A percentile compares a stretch with the other conserved stretches of the same genome.
Evolutionary conservation across 2,329 filamentous ascomycete genomes (phyloP).

Genomic region (Fusarium concolor): DNA sequence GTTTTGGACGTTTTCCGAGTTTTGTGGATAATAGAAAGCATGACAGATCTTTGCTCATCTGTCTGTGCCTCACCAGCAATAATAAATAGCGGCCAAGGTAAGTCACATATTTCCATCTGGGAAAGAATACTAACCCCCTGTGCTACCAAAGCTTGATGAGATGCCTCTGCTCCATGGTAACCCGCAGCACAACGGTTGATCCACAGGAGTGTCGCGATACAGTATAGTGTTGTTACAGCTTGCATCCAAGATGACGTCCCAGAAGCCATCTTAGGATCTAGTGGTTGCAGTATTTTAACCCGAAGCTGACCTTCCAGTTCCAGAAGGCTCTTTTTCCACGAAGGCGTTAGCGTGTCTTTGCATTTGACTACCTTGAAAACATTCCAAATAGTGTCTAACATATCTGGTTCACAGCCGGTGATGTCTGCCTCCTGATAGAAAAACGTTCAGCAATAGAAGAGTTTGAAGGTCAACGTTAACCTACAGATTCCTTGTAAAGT

Average conservation of each 20-base stretch:
- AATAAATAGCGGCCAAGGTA: not conserved
- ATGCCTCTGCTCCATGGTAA: not conserved
- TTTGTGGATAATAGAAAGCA: not conserved
- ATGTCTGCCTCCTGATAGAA: not conserved
- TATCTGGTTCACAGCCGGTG: not conserved
- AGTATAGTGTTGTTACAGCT: not conserved
- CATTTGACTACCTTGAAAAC: not conserved
- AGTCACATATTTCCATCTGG: not conserved
- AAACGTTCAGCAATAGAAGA: not conserved
- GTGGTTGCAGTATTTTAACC: not conserved
- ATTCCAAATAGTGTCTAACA: not conserved
- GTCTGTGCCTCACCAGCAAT: not conserved
- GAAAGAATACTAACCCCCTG: not conserved
- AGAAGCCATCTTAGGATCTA: not conserved
- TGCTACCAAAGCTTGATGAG: not conserved
- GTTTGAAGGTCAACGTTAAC: too few relatives aligned
- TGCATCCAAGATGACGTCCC: not conserved
- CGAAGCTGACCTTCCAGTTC: not conserved
- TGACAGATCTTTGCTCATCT: not conserved
- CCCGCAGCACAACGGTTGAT: not conserved
- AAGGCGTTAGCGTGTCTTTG: fast-evolving
- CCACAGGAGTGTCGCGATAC: not conserved
- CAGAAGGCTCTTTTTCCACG: not conserved
- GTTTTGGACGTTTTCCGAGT: not conserved
- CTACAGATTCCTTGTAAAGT: too few relatives aligned